Base-by-base conservation (phyloP, 1,139 yeast species). In the Citeromyces hawaiiensis region DNA sequence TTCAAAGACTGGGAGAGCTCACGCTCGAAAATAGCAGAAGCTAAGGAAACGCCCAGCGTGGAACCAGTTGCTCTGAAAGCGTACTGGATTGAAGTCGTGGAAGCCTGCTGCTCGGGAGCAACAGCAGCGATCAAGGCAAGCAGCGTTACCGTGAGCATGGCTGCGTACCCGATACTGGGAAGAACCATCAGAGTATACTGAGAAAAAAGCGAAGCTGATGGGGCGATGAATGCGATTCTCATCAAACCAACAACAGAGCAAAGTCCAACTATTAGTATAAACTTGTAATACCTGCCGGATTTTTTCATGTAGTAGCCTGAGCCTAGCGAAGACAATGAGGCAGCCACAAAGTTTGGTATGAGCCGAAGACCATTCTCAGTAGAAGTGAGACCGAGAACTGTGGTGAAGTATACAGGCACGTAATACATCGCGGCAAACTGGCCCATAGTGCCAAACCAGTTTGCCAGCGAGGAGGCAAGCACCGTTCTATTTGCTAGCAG, bases 31-130 rank as follows among this genome's bases (percentile, higher is more conserved):
- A 71, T 59, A 11, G 72, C 70, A 6, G 72, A 63, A 0, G 70
- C 70, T 36, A 68, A 52, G 0, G 76, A 58, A 7, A 71, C 72
- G 23, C 77, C 77, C 19, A 70, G 53, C 0, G 76, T 70, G 1
- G 76, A 70, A 1, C 76, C 76, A 4, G 74, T 67, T 14, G 75
- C 64, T 48, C 76, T 60, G 47, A 70, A 70, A 5, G 75, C 71
- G 46, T 70, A 70, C 49, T 70, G 76, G 39, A 70, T 68, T 3
- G 76, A 68, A 1, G 76, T 70, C 7, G 72, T 69, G 36, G 74
- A 63, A 2, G 75, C 72, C 51, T 70, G 76, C 40, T 57, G 58
- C 42, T 67, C 64, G 7, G 55, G 41, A 2, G 76, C 74, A 8
- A 68, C 75, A 1, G 76, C 69, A 1, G 76, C 72, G 44, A 70